phyloP scores from a whole-genome alignment of 805 yeast genomes.

The Wickerhamiella qilinensis region DNA sequence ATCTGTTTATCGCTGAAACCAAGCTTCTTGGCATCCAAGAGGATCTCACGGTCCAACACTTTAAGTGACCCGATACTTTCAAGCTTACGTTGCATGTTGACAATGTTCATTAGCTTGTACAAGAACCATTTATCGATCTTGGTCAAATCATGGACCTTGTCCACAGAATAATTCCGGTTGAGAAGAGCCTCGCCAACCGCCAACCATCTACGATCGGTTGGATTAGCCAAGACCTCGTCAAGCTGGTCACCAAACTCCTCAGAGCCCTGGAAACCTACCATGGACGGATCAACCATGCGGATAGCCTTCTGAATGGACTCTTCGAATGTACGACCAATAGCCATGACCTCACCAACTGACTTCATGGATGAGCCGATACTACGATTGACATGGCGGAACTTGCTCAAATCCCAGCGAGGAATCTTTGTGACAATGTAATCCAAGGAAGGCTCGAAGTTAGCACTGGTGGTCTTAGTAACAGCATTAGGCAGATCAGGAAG shows the following conservation, averaged over 20 bases:
- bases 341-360: conserved; percentile 99
- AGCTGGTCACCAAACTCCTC: conserved; percentile 58
- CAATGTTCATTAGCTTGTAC: conserved; percentile 83
- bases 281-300: conserved; percentile 78
- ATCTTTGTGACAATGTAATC: conserved; percentile 95
- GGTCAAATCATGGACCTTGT: conserved; percentile 76
- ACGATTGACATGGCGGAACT: conserved; percentile 89
- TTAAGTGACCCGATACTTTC: conserved; percentile 22
- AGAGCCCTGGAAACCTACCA: conserved; percentile 80
- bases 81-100: conserved; percentile 48
- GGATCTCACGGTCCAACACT: conserved; percentile 43
- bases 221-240: conserved; percentile 86
- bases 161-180: conserved; percentile 83
- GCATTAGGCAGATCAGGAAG: conserved; percentile 92
- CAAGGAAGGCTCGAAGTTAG: conserved; percentile 91
- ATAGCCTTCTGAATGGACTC: conserved; percentile 96
- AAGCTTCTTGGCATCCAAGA: conserved; percentile 66
- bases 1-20: conserved; percentile 95
- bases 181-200: conserved; percentile 96
- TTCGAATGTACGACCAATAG: conserved; percentile 94
- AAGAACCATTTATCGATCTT: conserved; percentile 95
- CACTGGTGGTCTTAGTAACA: conserved; percentile 88
- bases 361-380: conserved; percentile 94
- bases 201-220: conserved; percentile 91
- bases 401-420: conserved; percentile 95